phyloP scores from a whole-genome alignment of 805 yeast genomes.

The Zygoascus tannicola region DNA sequence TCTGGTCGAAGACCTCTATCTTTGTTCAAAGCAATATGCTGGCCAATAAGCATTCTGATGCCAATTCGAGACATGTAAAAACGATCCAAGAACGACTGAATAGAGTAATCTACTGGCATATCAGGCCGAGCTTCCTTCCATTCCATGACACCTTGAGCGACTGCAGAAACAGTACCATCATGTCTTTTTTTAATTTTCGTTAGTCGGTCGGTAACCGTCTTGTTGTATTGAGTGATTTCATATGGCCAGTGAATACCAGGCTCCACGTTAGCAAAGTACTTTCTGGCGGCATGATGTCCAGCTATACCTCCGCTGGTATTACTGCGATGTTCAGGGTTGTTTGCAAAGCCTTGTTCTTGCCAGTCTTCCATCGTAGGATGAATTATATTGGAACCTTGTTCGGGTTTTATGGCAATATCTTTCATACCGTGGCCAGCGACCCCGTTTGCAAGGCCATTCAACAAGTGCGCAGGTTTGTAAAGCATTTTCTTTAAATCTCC shows the following conservation, averaged over 20 bases:
- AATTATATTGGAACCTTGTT: conserved; percentile 16
- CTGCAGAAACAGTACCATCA: conserved; percentile 87
- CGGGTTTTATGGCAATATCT: conserved; percentile 28
- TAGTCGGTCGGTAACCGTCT: conserved; percentile 53
- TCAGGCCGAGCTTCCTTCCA: conserved; percentile 54
- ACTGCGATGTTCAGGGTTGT: conserved; percentile 5
- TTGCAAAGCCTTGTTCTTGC: conserved; percentile 18
- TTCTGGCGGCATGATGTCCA: conserved; percentile 22
- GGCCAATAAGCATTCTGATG: conserved; percentile 90
- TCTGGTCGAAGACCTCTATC: conserved; percentile 49
- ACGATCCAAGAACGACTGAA: conserved; percentile 74
- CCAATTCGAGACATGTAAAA: conserved; percentile 89
- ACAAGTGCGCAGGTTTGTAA: conserved; percentile 18
- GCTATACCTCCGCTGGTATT: neutral
- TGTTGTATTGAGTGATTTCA: conserved; percentile 65
- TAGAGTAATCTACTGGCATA: conserved; percentile 52
- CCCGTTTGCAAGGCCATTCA: neutral
- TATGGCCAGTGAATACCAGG: conserved; percentile 57
- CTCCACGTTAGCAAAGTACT: conserved; percentile 43
- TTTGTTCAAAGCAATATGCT: conserved; percentile 74
- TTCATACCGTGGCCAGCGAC: conserved; percentile 8
- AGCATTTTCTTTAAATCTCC: conserved; percentile 28
- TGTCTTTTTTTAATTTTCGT: conserved; percentile 71
- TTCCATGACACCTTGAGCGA: conserved; percentile 86
- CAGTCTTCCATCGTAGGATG: conserved; percentile 18